Evolutionary conservation across 2,329 filamentous ascomycete genomes (phyloP).

Genomic region (Lecanicillium sp.): DNA sequence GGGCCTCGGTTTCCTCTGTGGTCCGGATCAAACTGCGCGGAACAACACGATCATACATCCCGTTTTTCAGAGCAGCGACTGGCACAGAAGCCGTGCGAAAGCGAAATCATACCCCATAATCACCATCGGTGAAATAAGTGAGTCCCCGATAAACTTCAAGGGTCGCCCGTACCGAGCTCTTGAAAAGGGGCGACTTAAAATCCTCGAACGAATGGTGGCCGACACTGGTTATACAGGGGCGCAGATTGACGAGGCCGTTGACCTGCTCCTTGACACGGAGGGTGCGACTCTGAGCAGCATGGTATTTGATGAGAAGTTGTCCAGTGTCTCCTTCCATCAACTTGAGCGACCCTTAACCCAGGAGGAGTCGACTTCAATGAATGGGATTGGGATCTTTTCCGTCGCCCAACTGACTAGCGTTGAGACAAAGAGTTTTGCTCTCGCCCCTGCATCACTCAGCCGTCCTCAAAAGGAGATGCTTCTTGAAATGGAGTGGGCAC

Average conservation of each 20-base stretch:
- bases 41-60: slow-evolving; percentile 27
- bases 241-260: slow-evolving; percentile 24
- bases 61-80: slow-evolving; percentile 25
- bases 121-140: slow-evolving; percentile 6
- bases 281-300: slow-evolving; percentile 19
- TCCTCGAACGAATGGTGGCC: slow-evolving; percentile 27
- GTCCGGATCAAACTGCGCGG: slow-evolving; percentile 47
- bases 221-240: slow-evolving; percentile 25
- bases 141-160: neutral
- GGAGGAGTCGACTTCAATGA: slow-evolving; percentile 8
- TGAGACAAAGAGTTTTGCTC: slow-evolving; percentile 17
- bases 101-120: neutral
- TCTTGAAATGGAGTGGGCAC: slow-evolving; percentile 60
- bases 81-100: slow-evolving; percentile 12
- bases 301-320: slow-evolving; percentile 23
- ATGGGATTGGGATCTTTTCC: no score
- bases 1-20: slow-evolving; percentile 58
- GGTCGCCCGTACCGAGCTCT: slow-evolving; percentile 13
- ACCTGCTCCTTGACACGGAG: slow-evolving; percentile 26
- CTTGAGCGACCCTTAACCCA: slow-evolving; percentile 13
- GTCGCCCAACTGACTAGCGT: no score
- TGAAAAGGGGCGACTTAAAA: slow-evolving; percentile 20
- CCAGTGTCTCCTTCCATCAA: slow-evolving; percentile 10
- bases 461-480: slow-evolving; percentile 61
- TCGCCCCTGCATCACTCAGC: slow-evolving; percentile 49